Percentiles rank a stretch among this genome's conserved stretches.
Evolutionary conservation across 768 basidiomycete species (phyloP).

Genomic region (Chlorophyllum brunneum): DNA sequence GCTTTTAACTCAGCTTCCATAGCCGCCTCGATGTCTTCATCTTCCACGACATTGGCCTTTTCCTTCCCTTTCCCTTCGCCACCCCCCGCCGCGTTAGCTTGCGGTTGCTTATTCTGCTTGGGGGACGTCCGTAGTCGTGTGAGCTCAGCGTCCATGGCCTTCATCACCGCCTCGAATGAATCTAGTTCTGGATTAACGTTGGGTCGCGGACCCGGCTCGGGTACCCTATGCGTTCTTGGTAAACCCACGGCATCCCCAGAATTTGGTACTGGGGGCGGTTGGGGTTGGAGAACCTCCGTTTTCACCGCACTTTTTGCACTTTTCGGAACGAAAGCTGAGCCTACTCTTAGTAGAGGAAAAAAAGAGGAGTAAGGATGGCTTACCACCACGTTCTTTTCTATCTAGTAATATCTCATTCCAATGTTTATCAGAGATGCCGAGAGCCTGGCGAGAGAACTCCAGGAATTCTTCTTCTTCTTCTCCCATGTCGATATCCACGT

Average conservation of each 20-base stretch:
- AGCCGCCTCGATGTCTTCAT: conserved; percentile 65
- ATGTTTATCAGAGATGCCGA: conserved; percentile 86
- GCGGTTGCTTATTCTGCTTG: conserved; percentile 16
- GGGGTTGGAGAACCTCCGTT: too few species aligned
- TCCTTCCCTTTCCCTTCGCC: conserved; percentile 41
- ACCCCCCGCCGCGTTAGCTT: background rate
- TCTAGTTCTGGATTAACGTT: conserved; percentile 68
- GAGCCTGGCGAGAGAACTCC: conserved; percentile 87
- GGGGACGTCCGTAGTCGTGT: conserved; percentile 32
- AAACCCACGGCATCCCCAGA: background rate
- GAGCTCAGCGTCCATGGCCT: conserved; percentile 88
- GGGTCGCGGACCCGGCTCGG: conserved; percentile 31
- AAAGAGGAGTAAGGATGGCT: conserved; percentile 22
- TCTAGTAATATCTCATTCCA: conserved; percentile 86
- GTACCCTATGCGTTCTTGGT: conserved; percentile 12
- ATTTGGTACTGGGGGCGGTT: conserved; percentile 1
- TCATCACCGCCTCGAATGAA: conserved; percentile 96
- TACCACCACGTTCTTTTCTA: conserved; percentile 78
- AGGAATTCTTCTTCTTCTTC: conserved; percentile 94
- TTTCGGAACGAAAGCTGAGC: conserved; percentile 56
- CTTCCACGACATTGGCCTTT: conserved; percentile 28
- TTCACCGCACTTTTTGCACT: conserved; percentile 24
- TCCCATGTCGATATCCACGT: conserved; percentile 86
- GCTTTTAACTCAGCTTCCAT: conserved; percentile 87
- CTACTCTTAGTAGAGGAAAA: background rate